Base-by-base conservation (phyloP, 2,329 filamentous ascomycete species). In the Penicillium thymicola region DNA sequence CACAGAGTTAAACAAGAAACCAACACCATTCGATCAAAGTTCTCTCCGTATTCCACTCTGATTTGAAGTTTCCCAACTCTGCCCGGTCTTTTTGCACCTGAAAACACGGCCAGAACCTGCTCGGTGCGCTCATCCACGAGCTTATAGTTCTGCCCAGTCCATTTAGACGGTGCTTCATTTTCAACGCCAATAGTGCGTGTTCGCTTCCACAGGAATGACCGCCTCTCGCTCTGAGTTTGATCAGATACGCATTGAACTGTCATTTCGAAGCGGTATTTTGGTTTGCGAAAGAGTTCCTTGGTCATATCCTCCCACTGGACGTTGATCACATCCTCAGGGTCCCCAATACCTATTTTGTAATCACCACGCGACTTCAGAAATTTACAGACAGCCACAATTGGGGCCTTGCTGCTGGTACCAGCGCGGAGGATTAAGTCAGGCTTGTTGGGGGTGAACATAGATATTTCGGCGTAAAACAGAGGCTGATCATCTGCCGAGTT, bases 221-320 rank as follows among this genome's bases (percentile, higher is more conserved):
- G 53, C 23, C 64, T 52, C 41, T 57, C 53, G 9, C 55, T 52
- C 13, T 51, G 46, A 18, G 14, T 13, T 16, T 9, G 32, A 10
- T 18, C 44, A 27, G 28, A 6, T 36, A 21, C 37, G n/a, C 27
- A 11, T 6, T 55, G 51, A 2, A 65, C 44, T 2, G 57, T 62
- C 54, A 64, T 61, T 50, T 69, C 66, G 28, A 66, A 63, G 1
- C 65, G 66, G 41, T 67, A 68, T 52, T 50, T 62, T 13, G 62
- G 61, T 40, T 63, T 63, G 28, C 60, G 41, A 23, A 47, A n/a
- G 28, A 59, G 62, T 28, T 61, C 58, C 14, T 49, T 62, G 23
- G 54, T 64, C 51, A 70, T 60, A 28, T 67, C 67, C 49, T 70
- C 67, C 68, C 68, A 70, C 34, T 62, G 54, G 18, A 65, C 48